Percentiles rank a stretch among this genome's conserved stretches.
phyloP scores from a whole-genome alignment of 2,329 filamentous ascomycete species.

The Colletotrichum sp. region DNA sequence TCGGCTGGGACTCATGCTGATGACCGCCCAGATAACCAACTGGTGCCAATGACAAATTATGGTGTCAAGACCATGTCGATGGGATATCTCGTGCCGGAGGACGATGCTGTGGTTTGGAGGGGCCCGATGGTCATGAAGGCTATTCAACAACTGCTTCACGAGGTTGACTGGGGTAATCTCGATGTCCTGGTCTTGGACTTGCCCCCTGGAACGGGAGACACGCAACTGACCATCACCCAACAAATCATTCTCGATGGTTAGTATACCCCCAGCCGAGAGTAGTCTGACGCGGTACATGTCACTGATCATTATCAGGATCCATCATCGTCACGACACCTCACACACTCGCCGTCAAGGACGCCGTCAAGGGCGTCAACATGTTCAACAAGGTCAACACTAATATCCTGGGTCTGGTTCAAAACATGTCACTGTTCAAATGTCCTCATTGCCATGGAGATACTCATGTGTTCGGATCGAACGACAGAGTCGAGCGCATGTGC shows the following conservation, averaged over 20 bases:
- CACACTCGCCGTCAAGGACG: slow-evolving; percentile 89
- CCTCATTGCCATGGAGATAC: slow-evolving; percentile 78
- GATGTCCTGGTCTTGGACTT: slow-evolving; percentile 91
- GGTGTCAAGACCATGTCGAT: slow-evolving; percentile 99
- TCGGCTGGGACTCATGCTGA: background rate
- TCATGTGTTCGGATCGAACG: slow-evolving; percentile 74
- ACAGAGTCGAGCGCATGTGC: slow-evolving; percentile 73
- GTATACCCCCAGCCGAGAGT: slow-evolving; percentile 20
- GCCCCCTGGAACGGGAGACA: slow-evolving; percentile 93
- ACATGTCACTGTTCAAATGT: slow-evolving; percentile 87
- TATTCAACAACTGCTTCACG: slow-evolving; percentile 91
- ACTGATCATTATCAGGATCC: slow-evolving; percentile 56
- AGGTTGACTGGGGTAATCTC: slow-evolving; percentile 90
- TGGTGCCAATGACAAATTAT: slow-evolving; percentile 90
- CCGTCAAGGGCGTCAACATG: slow-evolving; percentile 90
- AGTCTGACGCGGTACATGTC: background rate
- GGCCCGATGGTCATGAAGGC: slow-evolving; percentile 98
- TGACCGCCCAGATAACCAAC: slow-evolving; percentile 67
- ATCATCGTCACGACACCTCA: slow-evolving; percentile 94
- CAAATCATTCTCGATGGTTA: slow-evolving; percentile 86
- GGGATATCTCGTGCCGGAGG: slow-evolving; percentile 85
- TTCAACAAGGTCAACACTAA: slow-evolving; percentile 85
- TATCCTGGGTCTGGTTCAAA: slow-evolving; percentile 86
- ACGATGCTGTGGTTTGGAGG: slow-evolving; percentile 89
- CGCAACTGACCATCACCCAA: slow-evolving; percentile 95